Evolutionary conservation across 2,329 filamentous ascomycete genomes (phyloP).

Genomic region (Leptographium flavum): DNA sequence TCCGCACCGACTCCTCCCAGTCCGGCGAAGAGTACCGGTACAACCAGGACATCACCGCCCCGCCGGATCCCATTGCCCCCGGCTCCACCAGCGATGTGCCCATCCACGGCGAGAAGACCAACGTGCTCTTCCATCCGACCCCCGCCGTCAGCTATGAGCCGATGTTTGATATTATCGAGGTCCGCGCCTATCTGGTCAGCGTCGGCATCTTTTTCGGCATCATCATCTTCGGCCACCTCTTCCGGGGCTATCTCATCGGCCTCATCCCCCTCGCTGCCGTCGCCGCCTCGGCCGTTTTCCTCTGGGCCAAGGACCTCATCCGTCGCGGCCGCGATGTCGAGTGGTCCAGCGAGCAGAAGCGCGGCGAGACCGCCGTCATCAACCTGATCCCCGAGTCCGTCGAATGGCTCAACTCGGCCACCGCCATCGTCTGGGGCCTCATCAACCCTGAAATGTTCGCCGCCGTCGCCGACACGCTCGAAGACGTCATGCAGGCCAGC

Average conservation of each 20-base stretch:
- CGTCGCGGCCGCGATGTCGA: conserved; percentile 69
- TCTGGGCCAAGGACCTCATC: conserved; percentile 83
- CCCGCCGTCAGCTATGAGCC: conserved; percentile 81
- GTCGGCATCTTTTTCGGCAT: conserved; percentile 58
- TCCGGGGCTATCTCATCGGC: conserved; percentile 65
- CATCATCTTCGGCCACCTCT: conserved; percentile 61
- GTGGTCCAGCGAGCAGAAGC: conserved; percentile 75
- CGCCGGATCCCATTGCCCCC: conserved; percentile 70
- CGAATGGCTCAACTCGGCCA: conserved; percentile 87
- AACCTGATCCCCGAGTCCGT: conserved; percentile 90
- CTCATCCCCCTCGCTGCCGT: conserved; percentile 60
- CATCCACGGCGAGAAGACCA: conserved; percentile 92
- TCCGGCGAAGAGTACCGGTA: conserved; percentile 67
- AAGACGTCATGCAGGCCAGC: conserved; percentile 94
- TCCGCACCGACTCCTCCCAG: conserved; percentile 58
- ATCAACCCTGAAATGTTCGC: conserved; percentile 93
- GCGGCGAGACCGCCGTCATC: conserved; percentile 71
- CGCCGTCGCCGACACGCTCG: conserved; percentile 80
- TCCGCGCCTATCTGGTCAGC: conserved; percentile 56
- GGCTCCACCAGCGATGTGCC: conserved; percentile 86
- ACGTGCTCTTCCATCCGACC: conserved; percentile 89
- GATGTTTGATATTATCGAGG: conserved; percentile 66
- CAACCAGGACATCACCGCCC: conserved; percentile 79
- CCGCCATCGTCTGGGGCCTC: conserved; percentile 76
- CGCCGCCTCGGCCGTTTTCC: conserved; percentile 62